These are phyloP conservation scores for Carex kokanica DNA, from an alignment of 176 grass and related monocot genomes.

Conservation along the genomic window DNA sequence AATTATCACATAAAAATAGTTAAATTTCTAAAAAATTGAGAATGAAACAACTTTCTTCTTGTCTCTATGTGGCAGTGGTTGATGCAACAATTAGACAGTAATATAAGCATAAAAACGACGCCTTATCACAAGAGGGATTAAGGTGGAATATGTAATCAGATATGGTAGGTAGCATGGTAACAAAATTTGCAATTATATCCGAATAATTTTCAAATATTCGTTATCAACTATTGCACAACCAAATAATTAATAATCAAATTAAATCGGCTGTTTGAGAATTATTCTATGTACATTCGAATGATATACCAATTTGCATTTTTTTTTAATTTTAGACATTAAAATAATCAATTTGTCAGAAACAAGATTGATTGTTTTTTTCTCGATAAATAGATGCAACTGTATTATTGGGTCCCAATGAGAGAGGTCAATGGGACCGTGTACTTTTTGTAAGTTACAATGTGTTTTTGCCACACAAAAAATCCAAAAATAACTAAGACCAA, in stretches of 20 bases:
- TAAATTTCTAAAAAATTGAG: neutral
- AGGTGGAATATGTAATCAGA: neutral
- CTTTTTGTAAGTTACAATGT: too few species aligned
- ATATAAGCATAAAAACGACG: neutral
- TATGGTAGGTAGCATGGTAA: neutral
- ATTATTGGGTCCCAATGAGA: too few species aligned
- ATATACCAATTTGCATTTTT: neutral
- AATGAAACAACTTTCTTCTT: neutral
- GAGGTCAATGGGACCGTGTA: too few species aligned
- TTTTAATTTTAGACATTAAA: too few species aligned
- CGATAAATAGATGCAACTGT: too few species aligned
- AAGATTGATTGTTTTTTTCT: too few species aligned
- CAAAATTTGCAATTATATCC: neutral
- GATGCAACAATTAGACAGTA: neutral
- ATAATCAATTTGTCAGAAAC: too few species aligned
- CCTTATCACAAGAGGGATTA: neutral
- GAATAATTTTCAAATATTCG: neutral
- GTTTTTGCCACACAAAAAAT: too few species aligned
- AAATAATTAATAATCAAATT: neutral
- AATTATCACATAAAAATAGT: neutral
- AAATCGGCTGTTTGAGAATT: neutral
- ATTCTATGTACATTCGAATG: too few species aligned
- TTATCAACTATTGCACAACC: neutral
- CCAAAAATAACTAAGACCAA: too few species aligned
- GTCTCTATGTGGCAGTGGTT: neutral